Percentiles rank a stretch among this genome's conserved stretches.
These are phyloP conservation scores for Pochonia chlamydosporia DNA, from an alignment of 2,329 filamentous ascomycete species.

Conservation along the genomic window DNA sequence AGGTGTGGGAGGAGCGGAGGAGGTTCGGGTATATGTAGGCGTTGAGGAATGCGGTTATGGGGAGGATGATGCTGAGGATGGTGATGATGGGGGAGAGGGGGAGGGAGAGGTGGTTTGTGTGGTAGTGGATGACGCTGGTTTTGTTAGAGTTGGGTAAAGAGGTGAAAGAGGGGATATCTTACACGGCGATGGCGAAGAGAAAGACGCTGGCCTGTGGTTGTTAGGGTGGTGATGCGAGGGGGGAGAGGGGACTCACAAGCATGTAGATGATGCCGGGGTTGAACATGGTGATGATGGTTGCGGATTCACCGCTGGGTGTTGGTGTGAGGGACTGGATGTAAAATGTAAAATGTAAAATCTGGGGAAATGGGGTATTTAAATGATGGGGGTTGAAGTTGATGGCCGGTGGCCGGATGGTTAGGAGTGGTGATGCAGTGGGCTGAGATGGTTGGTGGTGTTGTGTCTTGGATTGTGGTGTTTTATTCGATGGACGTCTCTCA, in stretches of 20 bases:
- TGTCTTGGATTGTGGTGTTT: too few relatives aligned
- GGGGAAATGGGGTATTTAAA: too few relatives aligned
- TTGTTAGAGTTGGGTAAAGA: constrained; percentile 4
- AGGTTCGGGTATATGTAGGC: constrained; percentile 28
- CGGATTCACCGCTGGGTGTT: too few relatives aligned
- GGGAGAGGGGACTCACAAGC: constrained; percentile 16
- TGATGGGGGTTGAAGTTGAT: too few relatives aligned
- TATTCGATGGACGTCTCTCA: too few relatives aligned
- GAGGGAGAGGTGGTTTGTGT: constrained; percentile 32
- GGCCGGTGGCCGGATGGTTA: too few relatives aligned
- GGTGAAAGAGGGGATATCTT: background rate
- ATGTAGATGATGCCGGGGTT: constrained; percentile 24
- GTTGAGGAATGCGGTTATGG: constrained; percentile 32
- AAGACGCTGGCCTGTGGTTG: constrained; percentile 19
- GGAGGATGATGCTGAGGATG: constrained; percentile 32
- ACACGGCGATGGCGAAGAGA: constrained; percentile 27
- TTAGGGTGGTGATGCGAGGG: background rate
- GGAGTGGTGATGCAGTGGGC: too few relatives aligned
- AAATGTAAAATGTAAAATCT: too few relatives aligned
- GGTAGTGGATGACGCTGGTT: constrained; percentile 33
- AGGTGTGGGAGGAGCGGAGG: constrained; percentile 17
- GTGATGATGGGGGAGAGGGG: constrained; percentile 30
- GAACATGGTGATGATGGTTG: constrained; percentile 9
- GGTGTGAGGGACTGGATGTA: too few relatives aligned
- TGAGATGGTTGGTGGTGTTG: background rate